Evolutionary conservation across 352 stramenopile genomes (phyloP), one percentile per base, ranked within the genome.

Genomic region (Phytophthora hybrid): DNA sequence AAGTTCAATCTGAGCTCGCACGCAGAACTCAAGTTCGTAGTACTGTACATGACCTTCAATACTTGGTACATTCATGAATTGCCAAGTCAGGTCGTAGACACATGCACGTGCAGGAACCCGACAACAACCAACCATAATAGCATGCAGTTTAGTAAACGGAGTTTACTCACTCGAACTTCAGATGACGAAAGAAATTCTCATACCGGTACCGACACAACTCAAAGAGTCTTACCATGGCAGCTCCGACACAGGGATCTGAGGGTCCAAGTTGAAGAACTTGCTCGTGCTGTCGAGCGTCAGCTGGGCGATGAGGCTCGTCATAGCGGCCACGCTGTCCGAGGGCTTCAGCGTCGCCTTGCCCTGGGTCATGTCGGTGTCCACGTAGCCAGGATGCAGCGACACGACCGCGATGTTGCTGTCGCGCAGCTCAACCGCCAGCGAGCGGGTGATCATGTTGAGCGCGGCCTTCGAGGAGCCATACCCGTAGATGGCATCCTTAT

Each of bases 381-480:
- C 82, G 57, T 80, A 85, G 19, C 80, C 80, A n/a, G 81, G 83
- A 57, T 88, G 78, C n/a, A 85, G 31, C 19, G 81, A 58, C 2
- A 88, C 29, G 18, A 74, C 58, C 6, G 59, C 55, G 34, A 87
- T 77, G 59, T 67, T 84, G 46, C 84, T 79, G 39, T 77, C 80
- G 46, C 90, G 90, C 46, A 90, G 71, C 18, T 79, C 61, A 18
- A 61, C 29, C 10, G 60, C 31, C 31, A 67, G 47, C 7, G 32
- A 52, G 18, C 49, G 49, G 13, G 60, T 67, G 49, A 60, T 67
- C 60, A 67, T 67, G 61, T 67, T 67, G 49, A 67, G 61, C 21
- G 49, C 87, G 13, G 81, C 53, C 71, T 93, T 92, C 44, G 79
- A 89, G 51, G 85, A 75, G 26, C 80, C 73, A 63, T 94, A 91